A percentile compares a stretch with the other conserved stretches of the same genome.
phyloP scores from a whole-genome alignment of 2,329 filamentous ascomycete species.

The Juglanconis sp. region DNA sequence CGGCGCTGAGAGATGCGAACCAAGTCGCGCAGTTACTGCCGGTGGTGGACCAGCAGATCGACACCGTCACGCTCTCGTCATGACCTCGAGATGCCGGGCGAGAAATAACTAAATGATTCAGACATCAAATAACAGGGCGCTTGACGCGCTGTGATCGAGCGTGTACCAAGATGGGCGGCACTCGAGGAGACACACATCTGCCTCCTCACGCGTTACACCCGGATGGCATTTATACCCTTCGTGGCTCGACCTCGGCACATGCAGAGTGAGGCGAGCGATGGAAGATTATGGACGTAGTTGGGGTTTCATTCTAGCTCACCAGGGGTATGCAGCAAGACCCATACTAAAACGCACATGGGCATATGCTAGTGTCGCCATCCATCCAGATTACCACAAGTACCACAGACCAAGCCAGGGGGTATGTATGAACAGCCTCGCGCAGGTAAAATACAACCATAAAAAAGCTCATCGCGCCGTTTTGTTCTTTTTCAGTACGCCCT shows the following conservation, averaged over 20 bases:
- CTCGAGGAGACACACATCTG: background rate
- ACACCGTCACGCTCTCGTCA: constrained; percentile 35
- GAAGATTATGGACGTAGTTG: too few species aligned
- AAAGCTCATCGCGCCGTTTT: background rate
- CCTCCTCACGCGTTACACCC: too few species aligned
- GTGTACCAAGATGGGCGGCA: too few species aligned
- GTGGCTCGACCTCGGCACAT: background rate
- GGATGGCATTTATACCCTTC: too few species aligned
- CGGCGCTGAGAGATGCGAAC: constrained; percentile 77
- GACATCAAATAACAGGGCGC: too few species aligned
- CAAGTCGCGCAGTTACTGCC: constrained; percentile 67
- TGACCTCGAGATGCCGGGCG: background rate
- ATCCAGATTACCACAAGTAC: constrained; percentile 4
- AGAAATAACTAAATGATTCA: too few species aligned
- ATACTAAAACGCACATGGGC: background rate
- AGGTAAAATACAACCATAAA: constrained; percentile 9
- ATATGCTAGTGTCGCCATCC: background rate
- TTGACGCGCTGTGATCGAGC: too few species aligned
- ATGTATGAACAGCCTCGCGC: constrained; percentile 3
- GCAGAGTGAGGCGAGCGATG: background rate
- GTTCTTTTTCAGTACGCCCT: background rate
- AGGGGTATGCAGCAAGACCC: constrained; percentile 5
- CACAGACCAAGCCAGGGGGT: constrained; percentile 10
- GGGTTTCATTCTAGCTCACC: background rate
- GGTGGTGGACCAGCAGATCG: constrained; percentile 65